Percentiles rank a stretch among this genome's conserved stretches.
Conservation (phyloP, 345 rosid genomes). For the Luvunga scandens region DNA sequence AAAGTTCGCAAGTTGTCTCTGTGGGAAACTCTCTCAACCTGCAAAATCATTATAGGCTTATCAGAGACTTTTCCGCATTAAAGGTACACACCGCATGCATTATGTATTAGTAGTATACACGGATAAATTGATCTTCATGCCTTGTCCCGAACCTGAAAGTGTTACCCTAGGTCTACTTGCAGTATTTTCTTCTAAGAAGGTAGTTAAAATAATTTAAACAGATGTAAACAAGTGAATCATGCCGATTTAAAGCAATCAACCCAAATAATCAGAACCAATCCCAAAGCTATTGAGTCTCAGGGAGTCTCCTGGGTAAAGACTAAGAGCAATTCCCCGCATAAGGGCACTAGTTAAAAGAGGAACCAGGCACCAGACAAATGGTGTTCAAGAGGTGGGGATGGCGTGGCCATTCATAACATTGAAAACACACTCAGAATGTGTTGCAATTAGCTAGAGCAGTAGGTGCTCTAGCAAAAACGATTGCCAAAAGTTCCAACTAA, state of each 20-base stretch:
- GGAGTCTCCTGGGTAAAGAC: too few relatives aligned
- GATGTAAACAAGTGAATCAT: background rate
- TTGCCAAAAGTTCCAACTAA: background rate
- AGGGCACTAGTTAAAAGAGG: too few relatives aligned
- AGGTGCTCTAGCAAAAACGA: background rate
- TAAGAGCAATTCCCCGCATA: too few relatives aligned
- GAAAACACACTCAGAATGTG: too few relatives aligned
- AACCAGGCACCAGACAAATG: too few relatives aligned
- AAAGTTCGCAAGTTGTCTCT: conserved; percentile 78
- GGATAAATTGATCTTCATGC: background rate
- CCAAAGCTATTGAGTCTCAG: background rate
- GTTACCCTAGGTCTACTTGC: background rate
- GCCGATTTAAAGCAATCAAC: background rate
- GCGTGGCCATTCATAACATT: too few relatives aligned
- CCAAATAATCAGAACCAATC: background rate
- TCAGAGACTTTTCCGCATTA: conserved; percentile 5
- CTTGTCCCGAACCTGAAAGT: background rate
- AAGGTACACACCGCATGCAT: background rate
- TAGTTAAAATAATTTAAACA: background rate
- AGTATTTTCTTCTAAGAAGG: background rate
- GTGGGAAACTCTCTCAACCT: conserved; percentile 97
- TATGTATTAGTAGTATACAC: background rate
- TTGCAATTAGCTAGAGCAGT: background rate
- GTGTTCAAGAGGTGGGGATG: too few relatives aligned
- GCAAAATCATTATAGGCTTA: conserved; percentile 21